Evolutionary conservation across 2,329 filamentous ascomycete genomes (phyloP).

Genomic region (Penicillium frequentans): DNA sequence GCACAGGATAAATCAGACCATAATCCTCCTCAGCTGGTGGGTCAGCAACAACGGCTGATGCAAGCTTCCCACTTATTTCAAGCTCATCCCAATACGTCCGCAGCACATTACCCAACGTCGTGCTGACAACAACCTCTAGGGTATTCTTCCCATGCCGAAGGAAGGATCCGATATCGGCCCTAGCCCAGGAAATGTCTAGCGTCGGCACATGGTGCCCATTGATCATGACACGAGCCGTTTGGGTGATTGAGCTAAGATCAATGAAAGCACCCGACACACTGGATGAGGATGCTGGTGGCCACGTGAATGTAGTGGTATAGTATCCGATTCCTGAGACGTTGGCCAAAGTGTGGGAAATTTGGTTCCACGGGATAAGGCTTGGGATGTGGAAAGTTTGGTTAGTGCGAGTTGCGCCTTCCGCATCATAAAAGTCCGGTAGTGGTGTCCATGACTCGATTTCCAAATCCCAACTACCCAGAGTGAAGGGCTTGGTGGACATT

Average conservation of each 20-base stretch:
- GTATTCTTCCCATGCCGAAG: conserved; percentile 7
- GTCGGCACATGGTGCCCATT: conserved; percentile 16
- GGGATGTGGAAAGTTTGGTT: conserved; percentile 23
- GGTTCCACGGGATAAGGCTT: conserved; percentile 17
- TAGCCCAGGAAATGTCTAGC: conserved; percentile 15
- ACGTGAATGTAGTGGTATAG: conserved; percentile 16
- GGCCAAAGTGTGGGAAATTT: conserved; percentile 13
- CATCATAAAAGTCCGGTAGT: conserved; percentile 19
- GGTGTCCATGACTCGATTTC: conserved; percentile 23
- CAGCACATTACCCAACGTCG: conserved; percentile 1
- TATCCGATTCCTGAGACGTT: conserved; percentile 24
- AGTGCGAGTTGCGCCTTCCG: conserved; percentile 13
- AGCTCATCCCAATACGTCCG: not conserved
- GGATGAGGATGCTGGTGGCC: conserved; percentile 6
- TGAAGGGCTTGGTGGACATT: not conserved
- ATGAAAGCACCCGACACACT: conserved; percentile 18
- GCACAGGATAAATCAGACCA: not conserved
- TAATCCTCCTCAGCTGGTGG: not conserved
- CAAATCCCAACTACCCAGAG: conserved; percentile 12
- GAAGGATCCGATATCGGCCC: conserved; percentile 11
- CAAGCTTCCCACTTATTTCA: not conserved
- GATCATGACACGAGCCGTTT: conserved; percentile 13
- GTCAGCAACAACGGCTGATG: not conserved
- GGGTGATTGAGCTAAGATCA: conserved; percentile 11
- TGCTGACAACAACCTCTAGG: conserved; percentile 17